Base-by-base conservation (phyloP, 495 filamentous ascomycete species). In the Penicilliopsis zonata region DNA sequence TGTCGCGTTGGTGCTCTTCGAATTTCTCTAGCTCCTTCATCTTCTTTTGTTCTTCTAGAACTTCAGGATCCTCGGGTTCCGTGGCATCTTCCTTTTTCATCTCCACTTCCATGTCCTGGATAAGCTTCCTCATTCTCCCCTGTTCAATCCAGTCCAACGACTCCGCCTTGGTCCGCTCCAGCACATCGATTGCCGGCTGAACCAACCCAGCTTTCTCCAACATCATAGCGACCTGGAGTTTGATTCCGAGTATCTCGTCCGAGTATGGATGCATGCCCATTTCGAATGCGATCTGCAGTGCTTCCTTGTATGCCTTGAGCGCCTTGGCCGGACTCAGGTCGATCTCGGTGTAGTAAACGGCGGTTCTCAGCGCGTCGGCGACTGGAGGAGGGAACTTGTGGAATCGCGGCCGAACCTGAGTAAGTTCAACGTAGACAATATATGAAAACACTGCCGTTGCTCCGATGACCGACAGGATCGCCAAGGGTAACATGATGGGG, bases 161-260 rank as follows among this genome's bases (percentile, higher is more conserved):
- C 55, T 45, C 86, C 43, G 18, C 65, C 60, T 62, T 55, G 13
- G 49, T 56, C 30, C 50, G 40, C 40, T 94, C 85, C 21, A 95
- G 53, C 5, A 93, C 71, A 30, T 81, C 65, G 26, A 80, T 72
- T 0, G 85, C 75, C 35, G 74, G 72, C 26, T 69, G 60, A 34
- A 70, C 71, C 36, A 76, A 56, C 13, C 76, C 66, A 3, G 78
- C 63, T 50, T 80, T 78, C 60, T 94, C 83, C 41, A 92, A 60
- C 62, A 92, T 72, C 9, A 62, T 65, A 3, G 83, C 77, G 3
- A 94, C 52, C 53, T 84, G 76, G 18, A 94, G 72, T 58, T 83
- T 90, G 13, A 99, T 71, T 1, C 90, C 90, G 29, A 94, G 61
- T 9, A 95, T 72, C 45, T 94, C 90, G 37, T 94, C 81, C 2